Base-by-base conservation (phyloP, 1,139 yeast genomes). In the Hanseniaspora sp. region DNA sequence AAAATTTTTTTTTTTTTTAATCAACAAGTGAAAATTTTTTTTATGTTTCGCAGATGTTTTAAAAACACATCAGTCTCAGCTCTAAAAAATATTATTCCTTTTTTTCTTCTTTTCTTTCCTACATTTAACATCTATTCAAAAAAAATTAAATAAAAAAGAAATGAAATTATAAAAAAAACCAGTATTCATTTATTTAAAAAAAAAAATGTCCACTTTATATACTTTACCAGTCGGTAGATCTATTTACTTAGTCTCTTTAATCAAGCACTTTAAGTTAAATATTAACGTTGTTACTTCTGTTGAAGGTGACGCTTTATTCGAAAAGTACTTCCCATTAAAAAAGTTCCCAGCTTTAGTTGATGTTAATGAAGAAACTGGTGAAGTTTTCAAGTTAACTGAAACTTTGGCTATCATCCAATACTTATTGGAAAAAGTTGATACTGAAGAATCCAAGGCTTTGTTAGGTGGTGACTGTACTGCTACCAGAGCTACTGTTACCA, bases 291-390 rank as follows among this genome's bases (percentile, higher is more conserved):
- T 40, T 17, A 47, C 29, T 42, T 6, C n/a, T 9, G 28, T 44
- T 15, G 47, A 62, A 56, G 68, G 63, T 41, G 78, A 74, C 59
- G 71, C 70, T 57, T 70, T 64, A 48, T 82, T 70, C 70, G 62
- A 65, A 56, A 70, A 71, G 62, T 65, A 70, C 66, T 86, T 84
- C 80, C 95, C 95, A 64, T 70, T 80, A 67, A 74, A 71, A 63
- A 77, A 76, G 71, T 75, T 78, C 62, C 96, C 96, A 66, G 82
- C 86, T 59, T 85, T 83, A 65, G 65, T 79, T 64, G 92, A 88
- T 57, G 80, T 83, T 61, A 82, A 84, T 69, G 95, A 95, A 56
- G 78, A 74, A 75, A 75, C 78, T 65, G 95, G 87, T 77, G 74
- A 77, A 61, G 75, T 83, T 56, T 79, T 74, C 75, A 79, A 79